These are phyloP conservation scores for Orychophragmus violaceus DNA, from an alignment of 345 rosid species.

Conservation along the genomic window DNA sequence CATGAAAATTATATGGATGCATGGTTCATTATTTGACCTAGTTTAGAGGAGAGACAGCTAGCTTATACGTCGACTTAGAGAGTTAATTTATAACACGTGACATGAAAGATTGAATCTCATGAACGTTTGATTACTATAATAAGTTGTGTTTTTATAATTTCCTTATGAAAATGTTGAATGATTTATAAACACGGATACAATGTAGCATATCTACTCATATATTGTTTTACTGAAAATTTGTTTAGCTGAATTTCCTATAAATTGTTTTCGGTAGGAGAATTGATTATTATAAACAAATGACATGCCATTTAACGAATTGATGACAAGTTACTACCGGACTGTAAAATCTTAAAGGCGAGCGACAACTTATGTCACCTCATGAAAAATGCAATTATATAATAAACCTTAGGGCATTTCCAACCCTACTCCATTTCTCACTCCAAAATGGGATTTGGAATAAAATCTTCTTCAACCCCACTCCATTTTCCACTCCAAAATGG, in stretches of 20 bases:
- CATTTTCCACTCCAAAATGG: too few relatives aligned
- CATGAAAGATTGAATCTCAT: not conserved
- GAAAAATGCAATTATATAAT: not conserved
- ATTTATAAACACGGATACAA: too few relatives aligned
- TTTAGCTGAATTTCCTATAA: too few relatives aligned
- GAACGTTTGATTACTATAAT: not conserved
- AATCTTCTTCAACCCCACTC: too few relatives aligned
- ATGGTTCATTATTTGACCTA: not conserved
- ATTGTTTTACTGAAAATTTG: too few relatives aligned
- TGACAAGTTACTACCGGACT: conserved; percentile 3
- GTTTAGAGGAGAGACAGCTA: not conserved
- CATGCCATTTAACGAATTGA: not conserved
- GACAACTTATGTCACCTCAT: not conserved
- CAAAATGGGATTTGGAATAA: too few relatives aligned
- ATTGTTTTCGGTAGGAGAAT: not conserved
- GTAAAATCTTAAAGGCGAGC: not conserved
- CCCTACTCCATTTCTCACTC: too few relatives aligned
- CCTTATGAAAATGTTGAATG: not conserved
- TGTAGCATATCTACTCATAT: too few relatives aligned
- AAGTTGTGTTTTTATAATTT: not conserved
- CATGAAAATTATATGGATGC: not conserved
- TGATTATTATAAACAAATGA: conserved; percentile 2
- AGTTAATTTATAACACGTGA: not conserved
- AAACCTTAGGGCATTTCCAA: too few relatives aligned
- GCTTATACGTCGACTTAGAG: not conserved